Evolutionary conservation across 1,284 basidiomycete species (phyloP), one percentile per base, ranked within the genome.

Genomic region (Mycena sp.): DNA sequence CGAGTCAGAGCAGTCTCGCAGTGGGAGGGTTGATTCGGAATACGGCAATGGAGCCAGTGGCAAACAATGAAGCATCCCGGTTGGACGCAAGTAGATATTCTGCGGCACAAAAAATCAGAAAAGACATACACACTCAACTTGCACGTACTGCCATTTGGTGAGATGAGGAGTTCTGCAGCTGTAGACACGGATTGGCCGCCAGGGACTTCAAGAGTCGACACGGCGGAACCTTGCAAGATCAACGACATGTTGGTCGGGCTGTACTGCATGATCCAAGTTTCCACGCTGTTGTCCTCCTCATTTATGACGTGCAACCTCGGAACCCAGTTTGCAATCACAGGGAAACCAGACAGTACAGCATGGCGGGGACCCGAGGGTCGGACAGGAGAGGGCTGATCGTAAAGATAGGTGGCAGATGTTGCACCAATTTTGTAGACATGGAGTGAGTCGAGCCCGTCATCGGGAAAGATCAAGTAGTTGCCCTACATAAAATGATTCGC

Each of bases 221-320:
- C 61, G 35, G 61, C 61, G 7, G 54, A 58, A 28, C 61, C 54
- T 63, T 63, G 61, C 21, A 63, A 23, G 14, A 37, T 41, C 37
- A 63, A 19, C 6, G 61, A 57, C 19, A 63, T n/a, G 16, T 63
- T 63, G 29, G 57, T 46, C 11, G 17, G 54, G 11, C 41, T 43
- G 37, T 63, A 63, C 19, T 63, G 61, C 61, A 63, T 63, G 28
- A 57, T 57, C 61, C 61, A 63, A 19, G 61, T 63, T 37, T 63
- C 61, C 1, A 63, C 61, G 28, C 54, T 57, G 30, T 63, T 63
- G 54, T 63, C 61, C 43, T 63, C 61, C 21, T 63, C 61, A 16
- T 63, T 63, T 4, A 63, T 41, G 6, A 63, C 61, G 25, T 63
- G 61, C 49, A 63, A 11, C 28, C 61, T 32, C 4, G 61, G 61